These are phyloP conservation scores for Punctularia strigosozonata DNA, from an alignment of 768 basidiomycete genomes.

Conservation along the genomic window DNA sequence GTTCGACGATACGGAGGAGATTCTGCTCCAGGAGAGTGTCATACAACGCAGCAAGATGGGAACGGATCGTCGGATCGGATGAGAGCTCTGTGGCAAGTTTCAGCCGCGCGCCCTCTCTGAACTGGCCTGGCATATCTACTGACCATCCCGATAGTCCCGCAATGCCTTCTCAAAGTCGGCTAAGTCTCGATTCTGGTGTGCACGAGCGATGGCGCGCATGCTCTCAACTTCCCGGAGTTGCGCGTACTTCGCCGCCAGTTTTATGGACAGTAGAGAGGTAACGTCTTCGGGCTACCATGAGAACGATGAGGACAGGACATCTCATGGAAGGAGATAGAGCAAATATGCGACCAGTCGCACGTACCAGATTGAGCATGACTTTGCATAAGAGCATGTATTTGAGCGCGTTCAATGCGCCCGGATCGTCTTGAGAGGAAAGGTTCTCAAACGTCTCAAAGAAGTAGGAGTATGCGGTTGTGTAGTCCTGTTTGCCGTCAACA, in stretches of 20 bases:
- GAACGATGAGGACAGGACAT: neutral
- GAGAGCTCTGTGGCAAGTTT: constrained; percentile 57
- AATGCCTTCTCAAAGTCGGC: constrained; percentile 83
- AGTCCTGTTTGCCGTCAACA: no score
- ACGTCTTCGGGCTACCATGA: constrained; percentile 83
- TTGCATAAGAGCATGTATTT: constrained; percentile 99
- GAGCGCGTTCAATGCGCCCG: constrained; percentile 63
- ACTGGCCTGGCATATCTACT: constrained; percentile 7
- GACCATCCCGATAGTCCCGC: constrained; percentile 76
- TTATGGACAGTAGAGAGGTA: constrained; percentile 71
- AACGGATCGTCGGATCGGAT: constrained; percentile 90
- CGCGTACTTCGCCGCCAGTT: constrained; percentile 81
- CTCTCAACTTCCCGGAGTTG: constrained; percentile 85
- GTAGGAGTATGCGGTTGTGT: constrained; percentile 93
- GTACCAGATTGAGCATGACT: constrained; percentile 90
- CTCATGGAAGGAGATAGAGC: neutral
- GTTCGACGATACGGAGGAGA: constrained; percentile 88
- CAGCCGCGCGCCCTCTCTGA: neutral
- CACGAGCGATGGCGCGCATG: constrained; percentile 89
- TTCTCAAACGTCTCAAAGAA: constrained; percentile 97
- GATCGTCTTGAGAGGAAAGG: constrained; percentile 56
- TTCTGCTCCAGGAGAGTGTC: constrained; percentile 97
- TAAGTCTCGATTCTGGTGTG: constrained; percentile 86
- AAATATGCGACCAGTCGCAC: no score
- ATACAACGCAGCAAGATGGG: constrained; percentile 87